Evolutionary conservation across 2,329 filamentous ascomycete genomes (phyloP).

Genomic region (Juglanconis sp.): DNA sequence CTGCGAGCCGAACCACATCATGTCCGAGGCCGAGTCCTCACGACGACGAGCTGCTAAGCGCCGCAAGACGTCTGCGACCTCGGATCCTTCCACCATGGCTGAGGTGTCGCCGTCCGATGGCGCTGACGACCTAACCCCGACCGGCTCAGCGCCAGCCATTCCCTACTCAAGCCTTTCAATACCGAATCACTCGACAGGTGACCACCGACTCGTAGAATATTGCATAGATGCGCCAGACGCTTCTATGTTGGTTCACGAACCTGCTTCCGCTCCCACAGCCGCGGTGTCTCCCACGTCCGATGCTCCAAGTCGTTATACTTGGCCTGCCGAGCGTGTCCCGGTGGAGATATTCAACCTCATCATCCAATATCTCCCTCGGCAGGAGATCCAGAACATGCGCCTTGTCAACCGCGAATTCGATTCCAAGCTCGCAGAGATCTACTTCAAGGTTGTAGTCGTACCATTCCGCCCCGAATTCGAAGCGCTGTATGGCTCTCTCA

Average conservation of each 20-base stretch:
- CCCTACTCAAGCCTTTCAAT: neutral
- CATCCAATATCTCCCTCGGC: conserved; percentile 50
- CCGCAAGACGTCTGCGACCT: conserved; percentile 11
- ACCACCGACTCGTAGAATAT: neutral
- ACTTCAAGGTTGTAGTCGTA: conserved; percentile 63
- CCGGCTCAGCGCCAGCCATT: neutral
- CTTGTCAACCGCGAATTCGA: conserved; percentile 57
- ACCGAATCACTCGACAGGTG: neutral
- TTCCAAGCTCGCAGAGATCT: conserved; percentile 27
- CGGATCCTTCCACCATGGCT: neutral
- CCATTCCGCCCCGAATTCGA: conserved; percentile 61
- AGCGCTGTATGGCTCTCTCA: conserved; percentile 33
- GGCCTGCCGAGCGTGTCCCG: conserved; percentile 43
- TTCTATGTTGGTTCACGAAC: neutral
- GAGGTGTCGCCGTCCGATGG: neutral
- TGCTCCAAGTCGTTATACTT: conserved; percentile 13
- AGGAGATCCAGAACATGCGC: conserved; percentile 58
- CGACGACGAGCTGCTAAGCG: conserved; percentile 14
- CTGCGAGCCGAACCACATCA: neutral
- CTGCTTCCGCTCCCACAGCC: neutral
- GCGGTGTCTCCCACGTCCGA: neutral
- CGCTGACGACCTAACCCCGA: neutral
- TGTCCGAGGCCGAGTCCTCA: conserved; percentile 2
- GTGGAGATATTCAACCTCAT: conserved; percentile 62
- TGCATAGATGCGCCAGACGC: neutral